Base-by-base conservation (phyloP, 495 filamentous ascomycete genomes). In the Lentithecium fluviatile region DNA sequence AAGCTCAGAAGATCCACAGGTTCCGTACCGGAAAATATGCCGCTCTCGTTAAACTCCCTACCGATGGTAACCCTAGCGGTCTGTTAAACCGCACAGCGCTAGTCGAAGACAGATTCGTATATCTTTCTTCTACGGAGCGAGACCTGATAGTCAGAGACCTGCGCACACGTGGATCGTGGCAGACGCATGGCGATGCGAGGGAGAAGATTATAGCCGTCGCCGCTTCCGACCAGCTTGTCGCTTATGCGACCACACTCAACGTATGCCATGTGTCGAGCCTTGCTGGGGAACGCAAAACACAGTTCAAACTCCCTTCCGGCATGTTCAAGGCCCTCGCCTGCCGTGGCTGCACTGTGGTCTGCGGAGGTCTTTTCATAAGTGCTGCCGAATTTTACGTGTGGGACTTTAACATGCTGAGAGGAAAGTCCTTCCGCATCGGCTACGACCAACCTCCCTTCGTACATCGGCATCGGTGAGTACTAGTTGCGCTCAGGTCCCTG, bases 241-340 rank as follows among this genome's bases (percentile, higher is more conserved):
- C 45, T 1, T 60, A 51, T 36, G 45, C 24, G 1, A 64, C 65
- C 13, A 23, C 12, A n/a, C 24, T 20, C 25, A 32, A 42, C 36
- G 15, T 17, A 6, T 60, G 50, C 50, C 50, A 68, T 42, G 65
- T 58, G 19, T 15, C 19, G 29, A 42, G 56, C 34, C 32, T 65
- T 20, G 26, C 19, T 6, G 40, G 45, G 6, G 17, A 40, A 4
- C 13, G 58, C 24, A 43, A 36, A 17, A 47, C 20, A 20, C 21
- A 17, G 7, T 65, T 64, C 24, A 46, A 51, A 37, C 40, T 68
- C 21, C 34, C 57, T 15, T 24, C 12, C 11, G 37, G 23, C 10
- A 21, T 34, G 19, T 23, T 61, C 20, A 20, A 48, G 10, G 12
- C 34, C 11, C 20, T 60, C 6, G 17, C 45, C 20, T 63, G 65